These are phyloP conservation scores for Tremella yokohamensis DNA, from an alignment of 768 basidiomycete genomes.

Conservation along the genomic window DNA sequence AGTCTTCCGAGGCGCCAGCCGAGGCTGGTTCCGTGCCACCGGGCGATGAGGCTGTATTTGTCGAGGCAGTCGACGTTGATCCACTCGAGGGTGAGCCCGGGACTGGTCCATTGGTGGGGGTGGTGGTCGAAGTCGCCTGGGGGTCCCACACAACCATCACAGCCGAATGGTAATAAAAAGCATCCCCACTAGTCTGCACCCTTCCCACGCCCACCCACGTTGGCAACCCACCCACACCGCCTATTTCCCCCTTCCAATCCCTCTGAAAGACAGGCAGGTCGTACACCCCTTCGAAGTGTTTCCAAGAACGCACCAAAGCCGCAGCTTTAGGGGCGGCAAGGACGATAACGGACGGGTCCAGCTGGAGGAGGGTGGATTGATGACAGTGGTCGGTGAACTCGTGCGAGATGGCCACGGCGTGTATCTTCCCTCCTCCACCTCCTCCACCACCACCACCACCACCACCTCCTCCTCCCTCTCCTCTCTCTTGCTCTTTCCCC, in stretches of 20 bases:
- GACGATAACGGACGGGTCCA: slow-evolving; percentile 5
- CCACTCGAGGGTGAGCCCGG: too few species aligned
- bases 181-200: slow-evolving; percentile 15
- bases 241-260: slow-evolving; percentile 10
- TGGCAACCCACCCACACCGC: slow-evolving; percentile 8
- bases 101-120: too few species aligned
- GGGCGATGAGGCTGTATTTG: too few species aligned
- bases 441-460: background rate
- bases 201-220: slow-evolving; percentile 18
- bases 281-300: slow-evolving; percentile 18
- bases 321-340: slow-evolving; percentile 22
- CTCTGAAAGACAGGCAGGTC: slow-evolving; percentile 17
- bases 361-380: slow-evolving; percentile 13
- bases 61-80: too few species aligned
- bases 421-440: background rate
- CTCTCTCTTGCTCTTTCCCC: background rate
- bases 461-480: background rate
- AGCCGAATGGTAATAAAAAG: slow-evolving; percentile 25
- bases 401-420: slow-evolving; percentile 25
- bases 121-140: too few species aligned
- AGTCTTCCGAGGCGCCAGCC: slow-evolving; percentile 3
- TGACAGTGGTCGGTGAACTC: slow-evolving; percentile 29
- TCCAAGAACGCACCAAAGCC: slow-evolving; percentile 13
- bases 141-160: slow-evolving; percentile 6
- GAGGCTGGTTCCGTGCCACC: slow-evolving; percentile 1